These are phyloP conservation scores for Kwoniella europaea DNA, from an alignment of 768 basidiomycete genomes.

Conservation along the genomic window DNA sequence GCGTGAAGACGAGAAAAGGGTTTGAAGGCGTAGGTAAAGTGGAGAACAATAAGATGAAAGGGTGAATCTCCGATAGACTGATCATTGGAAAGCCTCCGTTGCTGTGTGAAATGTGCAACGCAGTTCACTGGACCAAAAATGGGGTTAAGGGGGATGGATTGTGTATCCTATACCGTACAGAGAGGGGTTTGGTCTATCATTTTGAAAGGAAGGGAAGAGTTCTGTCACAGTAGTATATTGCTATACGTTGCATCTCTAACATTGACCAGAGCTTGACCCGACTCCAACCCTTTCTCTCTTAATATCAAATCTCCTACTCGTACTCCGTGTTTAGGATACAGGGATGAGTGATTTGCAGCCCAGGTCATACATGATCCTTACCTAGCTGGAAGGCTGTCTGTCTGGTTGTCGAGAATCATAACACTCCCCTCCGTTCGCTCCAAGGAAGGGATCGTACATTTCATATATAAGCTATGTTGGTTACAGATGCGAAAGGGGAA, in stretches of 20 bases:
- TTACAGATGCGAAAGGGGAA: not conserved
- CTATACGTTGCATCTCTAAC: too few species aligned
- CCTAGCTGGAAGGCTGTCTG: not conserved
- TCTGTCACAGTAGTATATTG: not conserved
- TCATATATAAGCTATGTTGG: not conserved
- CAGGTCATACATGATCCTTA: not conserved
- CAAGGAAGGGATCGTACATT: slow-evolving; percentile 16
- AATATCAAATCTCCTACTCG: not conserved
- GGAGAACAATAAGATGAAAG: slow-evolving; percentile 7
- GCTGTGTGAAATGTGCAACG: not conserved
- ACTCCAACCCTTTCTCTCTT: not conserved
- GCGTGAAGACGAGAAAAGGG: not conserved
- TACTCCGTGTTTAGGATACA: not conserved
- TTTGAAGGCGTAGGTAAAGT: slow-evolving; percentile 1
- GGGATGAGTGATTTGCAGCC: not conserved
- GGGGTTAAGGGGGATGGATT: not conserved
- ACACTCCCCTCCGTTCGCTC: not conserved
- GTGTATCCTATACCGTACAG: too few species aligned
- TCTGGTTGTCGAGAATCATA: too few species aligned
- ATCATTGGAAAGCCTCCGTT: not conserved
- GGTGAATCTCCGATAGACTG: too few species aligned
- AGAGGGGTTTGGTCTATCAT: not conserved
- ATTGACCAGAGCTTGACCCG: not conserved
- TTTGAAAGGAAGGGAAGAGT: not conserved
- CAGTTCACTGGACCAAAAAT: not conserved